phyloP scores from a whole-genome alignment of 176 grass and related monocot species.

The Musa itinerans region DNA sequence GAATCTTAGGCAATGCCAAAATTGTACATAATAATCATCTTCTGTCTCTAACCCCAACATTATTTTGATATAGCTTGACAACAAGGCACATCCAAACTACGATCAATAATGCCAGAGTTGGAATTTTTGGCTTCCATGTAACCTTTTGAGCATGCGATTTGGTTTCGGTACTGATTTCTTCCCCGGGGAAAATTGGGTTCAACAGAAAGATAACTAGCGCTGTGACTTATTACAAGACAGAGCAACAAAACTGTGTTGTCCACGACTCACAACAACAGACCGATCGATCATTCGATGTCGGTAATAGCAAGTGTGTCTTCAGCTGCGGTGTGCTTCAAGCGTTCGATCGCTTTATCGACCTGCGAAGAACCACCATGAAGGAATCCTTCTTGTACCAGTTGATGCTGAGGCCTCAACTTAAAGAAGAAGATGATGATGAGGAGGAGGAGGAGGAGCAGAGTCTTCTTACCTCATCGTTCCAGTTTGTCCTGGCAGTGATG shows the following conservation, averaged over 20 bases:
- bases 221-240: not conserved
- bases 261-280: not conserved
- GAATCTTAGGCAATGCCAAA: too few relatives aligned
- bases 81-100: too few relatives aligned
- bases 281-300: not conserved
- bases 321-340: not conserved
- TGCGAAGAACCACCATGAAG: not conserved
- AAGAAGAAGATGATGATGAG: not conserved
- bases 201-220: not conserved
- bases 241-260: not conserved
- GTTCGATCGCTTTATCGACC: slow-evolving; percentile 13
- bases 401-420: too few relatives aligned
- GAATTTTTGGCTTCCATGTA: too few relatives aligned
- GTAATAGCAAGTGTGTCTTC: not conserved
- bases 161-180: too few relatives aligned
- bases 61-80: too few relatives aligned
- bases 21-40: too few relatives aligned
- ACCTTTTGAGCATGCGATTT: too few relatives aligned
- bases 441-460: not conserved
- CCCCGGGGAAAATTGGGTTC: not conserved
- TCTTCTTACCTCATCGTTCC: slow-evolving; percentile 51
- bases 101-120: too few relatives aligned
- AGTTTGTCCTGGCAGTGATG: slow-evolving; percentile 64
- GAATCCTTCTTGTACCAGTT: not conserved
- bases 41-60: too few relatives aligned